Base-by-base conservation (phyloP, 75 land plant species). In the Cryptomeria japonica region DNA sequence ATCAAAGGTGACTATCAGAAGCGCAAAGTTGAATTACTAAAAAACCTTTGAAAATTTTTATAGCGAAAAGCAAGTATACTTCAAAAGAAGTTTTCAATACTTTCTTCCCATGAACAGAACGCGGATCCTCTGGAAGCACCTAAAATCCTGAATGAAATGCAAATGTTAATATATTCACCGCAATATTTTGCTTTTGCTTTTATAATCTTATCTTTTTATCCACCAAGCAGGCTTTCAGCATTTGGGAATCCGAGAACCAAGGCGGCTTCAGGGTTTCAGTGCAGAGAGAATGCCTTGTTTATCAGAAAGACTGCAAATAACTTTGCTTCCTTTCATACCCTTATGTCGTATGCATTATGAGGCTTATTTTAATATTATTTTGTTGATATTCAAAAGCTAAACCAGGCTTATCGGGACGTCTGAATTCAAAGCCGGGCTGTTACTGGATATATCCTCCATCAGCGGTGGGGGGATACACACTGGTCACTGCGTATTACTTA, bases 141-240 rank as follows among this genome's bases (percentile, higher is more conserved):
- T 58, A 18, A 22, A 15, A 18, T 58, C 22, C 25, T 58, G 64
- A 58, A 18, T 58, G 64, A 58, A 4, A 58, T 58, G 64, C 64
- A 19, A 5, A 51, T 51, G 51, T 49, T 49, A 11, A 49, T 49
- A 49, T 12, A 49, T 49, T 49, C 51, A 49, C 12, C 0, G 51
- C 12, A 49, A 49, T 49, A 80, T 80, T 80, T 80, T 44, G 49
- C 84, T 80, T 80, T 80, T 44, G 49, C 84, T 25, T 80, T 32
- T 44, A 47, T 1, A 42, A 44, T 46, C 55, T n/a, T 79, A 79
- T 36, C 15, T 46, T 44, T 44, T 13, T 49, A 32, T 28, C 1
- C 47, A 12, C 46, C 49, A 44, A 44, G 9, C n/a, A 44, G 51
- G 32, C 53, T 82, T 82, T 46, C 3, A 28, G 41, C 22, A 42